Evolutionary conservation across 352 stramenopile species (phyloP), one percentile per base, ranked within the genome.

Genomic region (Phytophthora hybrid): DNA sequence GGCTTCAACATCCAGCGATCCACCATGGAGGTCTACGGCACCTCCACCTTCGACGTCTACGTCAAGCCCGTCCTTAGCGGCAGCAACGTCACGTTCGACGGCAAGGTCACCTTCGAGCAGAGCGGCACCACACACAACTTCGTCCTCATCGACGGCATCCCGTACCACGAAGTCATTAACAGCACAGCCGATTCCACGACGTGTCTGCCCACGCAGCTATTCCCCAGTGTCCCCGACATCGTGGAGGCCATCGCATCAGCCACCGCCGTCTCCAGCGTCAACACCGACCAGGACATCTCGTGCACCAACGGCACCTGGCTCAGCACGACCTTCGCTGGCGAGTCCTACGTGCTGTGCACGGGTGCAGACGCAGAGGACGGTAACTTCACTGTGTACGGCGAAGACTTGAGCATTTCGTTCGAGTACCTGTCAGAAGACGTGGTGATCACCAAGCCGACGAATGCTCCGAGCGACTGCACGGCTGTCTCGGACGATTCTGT

Each of bases 21-120:
- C 54, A 79, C 81, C 19, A 89, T 91, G 81, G 70, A 76, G 14
- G 70, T 88, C 47, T 82, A 89, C 56, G 78, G 80, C n/a, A 41
- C 77, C 37, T 75, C 73, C 54, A 71, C 59, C 55, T 87, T 89
- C 16, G 72, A 83, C 26, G 68, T 88, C 34, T 77, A 85, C 63
- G 76, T 85, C 14, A 84, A 80, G 52, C 80, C 77, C 9, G 66
- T 79, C 3, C 52, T 80, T 3, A 72, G 56, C 11, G 66, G 61
- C 8, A 59, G 51, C 64, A 76, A 74, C 61, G 65, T 68, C 53
- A 67, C 71, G 0, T 89, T 91, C 63, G 80, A 90, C 47, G 83
- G 77, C 53, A 74, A 78, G 14, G 72, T 75, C 18, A 72, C 68
- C 8, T 80, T 84, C 59, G 55, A 75, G 37, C 71, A 86, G 13